Base-by-base conservation (phyloP, 805 yeast genomes). In the Candida parachauliodes region DNA sequence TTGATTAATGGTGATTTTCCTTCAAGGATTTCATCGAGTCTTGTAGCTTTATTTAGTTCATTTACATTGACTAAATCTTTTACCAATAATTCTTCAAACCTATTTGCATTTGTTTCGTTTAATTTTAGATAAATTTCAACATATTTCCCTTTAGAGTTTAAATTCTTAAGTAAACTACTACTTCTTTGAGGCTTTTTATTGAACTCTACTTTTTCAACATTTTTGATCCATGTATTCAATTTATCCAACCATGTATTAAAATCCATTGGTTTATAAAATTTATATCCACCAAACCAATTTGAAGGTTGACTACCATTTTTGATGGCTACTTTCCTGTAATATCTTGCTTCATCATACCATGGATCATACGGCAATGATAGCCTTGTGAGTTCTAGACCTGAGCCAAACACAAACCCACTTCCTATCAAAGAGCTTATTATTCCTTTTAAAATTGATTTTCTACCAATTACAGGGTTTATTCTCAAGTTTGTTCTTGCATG, bases 201-300 rank as follows among this genome's bases (percentile, higher is more conserved):
- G 11, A 36, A 26, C 17, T 37, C 36, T 5, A 34, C 35, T n/a
- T 33, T 40, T 14, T 47, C 46, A 8, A 43, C 39, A 28, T 44
- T 45, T 26, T 45, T 43, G 15, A 46, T 37, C 52, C 50, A 44
- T 15, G 36, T 37, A 20, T 46, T 47, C 8, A 55, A 52, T 35
- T 68, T 46, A 32, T 46, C 41, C 14, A 54, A 49, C 63, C 71
- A 69, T 5, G 61, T 55, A 32, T 59, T 47, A 44, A 62, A 47
- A 38, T 51, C 45, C 77, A 80, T 74, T 3, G 88, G 83, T 29
- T 59, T 64, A 39, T 62, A 68, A 53, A 70, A 73, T 27, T 72
- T 70, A 43, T 65, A 56, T 4, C 87, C 86, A 0, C 89, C 89
- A 54, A 74, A 79, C 88, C 88, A 83, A 57, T 68, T 63, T 31